Evolutionary conservation across 176 grass and related monocot genomes (phyloP).

Genomic region (Triticum urartu): DNA sequence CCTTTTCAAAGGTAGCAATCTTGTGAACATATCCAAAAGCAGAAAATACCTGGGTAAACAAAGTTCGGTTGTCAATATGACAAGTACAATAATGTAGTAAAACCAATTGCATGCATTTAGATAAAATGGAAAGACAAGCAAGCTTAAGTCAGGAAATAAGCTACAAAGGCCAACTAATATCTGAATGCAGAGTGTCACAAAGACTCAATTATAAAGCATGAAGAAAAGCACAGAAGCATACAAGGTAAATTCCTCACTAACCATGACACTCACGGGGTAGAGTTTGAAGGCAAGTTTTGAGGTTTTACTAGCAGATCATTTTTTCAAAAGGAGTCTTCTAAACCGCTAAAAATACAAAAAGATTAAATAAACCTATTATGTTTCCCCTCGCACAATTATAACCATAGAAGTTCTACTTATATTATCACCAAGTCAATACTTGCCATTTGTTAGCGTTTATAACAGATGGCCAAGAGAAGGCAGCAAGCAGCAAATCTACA

Average conservation of each 20-base stretch:
- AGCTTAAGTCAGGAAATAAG: conserved; percentile 6
- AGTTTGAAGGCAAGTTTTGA: conserved; percentile 10
- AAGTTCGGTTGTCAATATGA: conserved; percentile 15
- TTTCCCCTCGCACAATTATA: not conserved
- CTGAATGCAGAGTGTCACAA: not conserved
- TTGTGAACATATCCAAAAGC: conserved; percentile 99
- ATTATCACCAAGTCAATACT: not conserved
- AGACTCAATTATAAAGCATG: conserved; percentile 23
- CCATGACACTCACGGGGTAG: not conserved
- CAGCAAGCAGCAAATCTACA: conserved; percentile 21
- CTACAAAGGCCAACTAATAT: conserved; percentile 9
- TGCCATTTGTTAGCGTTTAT: not conserved
- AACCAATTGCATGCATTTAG: conserved; percentile 26
- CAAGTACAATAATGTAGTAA: conserved; percentile 23
- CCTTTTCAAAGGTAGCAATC: conserved; percentile 97
- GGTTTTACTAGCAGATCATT: conserved; percentile 11
- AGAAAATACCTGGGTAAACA: conserved; percentile 79
- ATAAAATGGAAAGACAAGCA: conserved; percentile 15
- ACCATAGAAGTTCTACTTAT: not conserved
- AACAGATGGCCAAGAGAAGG: not conserved
- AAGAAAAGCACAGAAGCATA: conserved; percentile 3
- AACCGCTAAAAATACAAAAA: not conserved
- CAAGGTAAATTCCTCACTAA: conserved; percentile 2
- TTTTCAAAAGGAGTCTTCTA: not conserved
- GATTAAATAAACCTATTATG: not conserved